A percentile compares a stretch with the other conserved stretches of the same genome.
phyloP scores from a whole-genome alignment of 2,329 filamentous ascomycete genomes.

The Diatrype stigma region DNA sequence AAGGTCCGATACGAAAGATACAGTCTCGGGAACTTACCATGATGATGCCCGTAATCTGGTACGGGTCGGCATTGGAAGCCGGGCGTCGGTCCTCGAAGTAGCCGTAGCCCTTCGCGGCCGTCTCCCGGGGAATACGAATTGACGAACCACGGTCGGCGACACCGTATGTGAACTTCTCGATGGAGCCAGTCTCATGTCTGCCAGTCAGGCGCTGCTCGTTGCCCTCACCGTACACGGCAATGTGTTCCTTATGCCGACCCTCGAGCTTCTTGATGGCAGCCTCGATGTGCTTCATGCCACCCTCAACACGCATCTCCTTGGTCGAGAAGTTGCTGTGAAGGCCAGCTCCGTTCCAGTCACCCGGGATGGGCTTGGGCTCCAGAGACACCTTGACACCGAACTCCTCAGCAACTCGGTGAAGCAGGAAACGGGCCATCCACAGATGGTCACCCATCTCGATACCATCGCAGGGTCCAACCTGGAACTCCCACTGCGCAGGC shows the following conservation, averaged over 20 bases:
- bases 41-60: constrained; percentile 45
- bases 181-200: constrained; percentile 87
- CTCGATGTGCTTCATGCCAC: constrained; percentile 95
- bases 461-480: constrained; percentile 84
- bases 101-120: constrained; percentile 82
- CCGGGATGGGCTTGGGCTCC: constrained; percentile 90
- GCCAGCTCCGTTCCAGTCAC: constrained; percentile 90
- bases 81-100: constrained; percentile 88
- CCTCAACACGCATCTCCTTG: constrained; percentile 80
- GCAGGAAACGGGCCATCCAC: constrained; percentile 87
- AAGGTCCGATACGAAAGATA: background rate
- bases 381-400: constrained; percentile 95
- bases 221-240: constrained; percentile 90
- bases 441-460: constrained; percentile 95
- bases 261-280: constrained; percentile 79
- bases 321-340: constrained; percentile 90
- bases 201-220: constrained; percentile 94
- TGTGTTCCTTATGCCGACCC: constrained; percentile 75
- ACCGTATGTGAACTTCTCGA: constrained; percentile 90
- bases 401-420: constrained; percentile 89
- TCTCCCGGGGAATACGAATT: constrained; percentile 85
- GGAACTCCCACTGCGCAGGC: constrained; percentile 97
- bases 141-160: constrained; percentile 94
- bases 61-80: constrained; percentile 78
- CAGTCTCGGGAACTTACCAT: constrained; percentile 1